Conservation (phyloP, 2,329 filamentous ascomycete species). For the Colletotrichum horii region DNA sequence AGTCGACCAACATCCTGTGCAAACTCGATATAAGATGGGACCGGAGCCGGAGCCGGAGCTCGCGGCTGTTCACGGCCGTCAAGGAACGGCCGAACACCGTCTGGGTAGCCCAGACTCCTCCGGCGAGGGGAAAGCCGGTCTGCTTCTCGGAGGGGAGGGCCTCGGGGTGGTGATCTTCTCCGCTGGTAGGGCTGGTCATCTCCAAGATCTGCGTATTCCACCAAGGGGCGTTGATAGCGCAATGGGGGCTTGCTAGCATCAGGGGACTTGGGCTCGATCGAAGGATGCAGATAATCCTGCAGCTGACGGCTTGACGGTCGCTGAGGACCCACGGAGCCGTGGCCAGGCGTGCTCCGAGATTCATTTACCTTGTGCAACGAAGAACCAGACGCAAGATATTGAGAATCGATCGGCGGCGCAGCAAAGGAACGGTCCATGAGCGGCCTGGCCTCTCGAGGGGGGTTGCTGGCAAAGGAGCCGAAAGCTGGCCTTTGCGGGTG, state of each 20-base stretch:
- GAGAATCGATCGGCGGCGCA: conserved; percentile 8
- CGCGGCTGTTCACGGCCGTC: background rate
- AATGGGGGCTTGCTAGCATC: conserved; percentile 15
- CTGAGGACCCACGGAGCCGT: conserved; percentile 26
- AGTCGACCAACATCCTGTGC: conserved; percentile 22
- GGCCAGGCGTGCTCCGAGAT: conserved; percentile 21
- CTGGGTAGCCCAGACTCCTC: background rate
- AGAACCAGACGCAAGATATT: background rate
- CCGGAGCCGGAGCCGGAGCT: background rate
- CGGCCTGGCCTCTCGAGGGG: conserved; percentile 26
- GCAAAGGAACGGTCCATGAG: background rate
- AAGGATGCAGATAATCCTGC: conserved; percentile 51
- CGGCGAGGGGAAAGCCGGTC: background rate
- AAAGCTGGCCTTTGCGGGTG: background rate
- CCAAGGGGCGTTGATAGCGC: background rate
- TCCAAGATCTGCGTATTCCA: conserved; percentile 10
- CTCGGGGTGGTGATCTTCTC: background rate
- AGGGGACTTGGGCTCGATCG: conserved; percentile 50
- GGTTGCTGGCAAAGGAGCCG: conserved; percentile 9
- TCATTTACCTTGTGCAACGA: conserved; percentile 29
- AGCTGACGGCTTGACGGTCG: conserved; percentile 27
- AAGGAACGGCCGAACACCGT: background rate
- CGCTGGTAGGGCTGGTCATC: background rate
- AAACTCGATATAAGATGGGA: background rate
- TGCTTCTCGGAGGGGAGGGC: background rate